Evolutionary conservation across 257 asterid genomes (phyloP), one percentile per base, ranked within the genome.

Genomic region (Solanum commersonii): DNA sequence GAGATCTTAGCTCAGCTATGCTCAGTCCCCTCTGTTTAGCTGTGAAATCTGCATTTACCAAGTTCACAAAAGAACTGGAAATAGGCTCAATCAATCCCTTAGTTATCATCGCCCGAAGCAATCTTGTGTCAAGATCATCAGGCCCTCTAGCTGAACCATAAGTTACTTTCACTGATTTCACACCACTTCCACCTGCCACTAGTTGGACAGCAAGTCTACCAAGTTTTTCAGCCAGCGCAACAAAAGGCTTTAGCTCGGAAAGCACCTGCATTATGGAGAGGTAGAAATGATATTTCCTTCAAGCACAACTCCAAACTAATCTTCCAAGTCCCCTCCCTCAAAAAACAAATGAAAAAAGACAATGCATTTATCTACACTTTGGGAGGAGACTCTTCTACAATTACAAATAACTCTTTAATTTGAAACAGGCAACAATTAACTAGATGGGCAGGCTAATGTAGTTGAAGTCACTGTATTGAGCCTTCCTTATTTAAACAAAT

Each of bases 71-170:
- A 8, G 91, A 93, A 14, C 92, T 92, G 60, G 99, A 96, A 90
- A 96, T 92, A 14, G 99, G 99, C 90, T 96, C 99, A 23, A 96
- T 95, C 49, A 96, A 91, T 67, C 99, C 99, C 94, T 96, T 95
- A 76, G 94, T 96, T 84, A 96, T 95, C 98, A 95, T 96, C 89
- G 98, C 98, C 12, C 98, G 98, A 7, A 96, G 98, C 83, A 95
- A 16, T 49, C 98, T 89, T 8, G 98, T 95, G 94, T 96, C 98
- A 3, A 95, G 95, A 88, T 96, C 98, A 71, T 96, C 98, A 11
- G 98, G 98, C 52, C 95, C 98, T 89, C 99, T 90, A 13, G 98
- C 94, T 3, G 99, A 95, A 4, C 98, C 94, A 33, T 97, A 97
- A 35, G 96, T 91, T 4, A 97, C 95, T 90, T 91, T 95, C 31